Percentiles rank a stretch among this genome's conserved stretches.
phyloP scores from a whole-genome alignment of 2,329 filamentous ascomycete species.

The Ceratocystis cubensis region DNA sequence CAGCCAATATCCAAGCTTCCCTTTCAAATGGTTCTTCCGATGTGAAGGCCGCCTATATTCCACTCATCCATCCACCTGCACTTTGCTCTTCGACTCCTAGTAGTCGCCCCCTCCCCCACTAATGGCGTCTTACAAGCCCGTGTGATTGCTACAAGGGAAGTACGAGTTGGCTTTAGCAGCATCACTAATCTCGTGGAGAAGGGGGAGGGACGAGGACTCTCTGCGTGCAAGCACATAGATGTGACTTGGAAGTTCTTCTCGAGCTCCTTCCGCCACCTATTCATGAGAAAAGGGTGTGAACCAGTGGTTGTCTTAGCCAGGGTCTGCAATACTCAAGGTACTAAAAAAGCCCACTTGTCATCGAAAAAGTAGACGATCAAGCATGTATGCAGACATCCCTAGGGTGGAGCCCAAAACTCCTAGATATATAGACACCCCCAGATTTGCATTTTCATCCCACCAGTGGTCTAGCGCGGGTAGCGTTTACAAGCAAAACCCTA shows the following conservation, averaged over 20 bases:
- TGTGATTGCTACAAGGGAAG: neutral
- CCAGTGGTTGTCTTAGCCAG: neutral
- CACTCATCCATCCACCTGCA: neutral
- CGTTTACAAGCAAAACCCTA: no score
- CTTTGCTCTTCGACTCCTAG: neutral
- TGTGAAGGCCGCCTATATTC: neutral
- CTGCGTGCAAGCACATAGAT: neutral
- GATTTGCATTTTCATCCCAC: slow-evolving; percentile 9
- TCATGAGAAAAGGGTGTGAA: neutral
- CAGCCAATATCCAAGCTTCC: slow-evolving; percentile 18
- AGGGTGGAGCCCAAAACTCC: slow-evolving; percentile 1
- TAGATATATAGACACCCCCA: slow-evolving; percentile 18
- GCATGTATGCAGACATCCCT: neutral
- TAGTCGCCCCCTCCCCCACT: neutral
- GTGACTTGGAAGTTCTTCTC: neutral
- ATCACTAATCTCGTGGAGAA: neutral
- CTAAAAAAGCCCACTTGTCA: slow-evolving; percentile 1
- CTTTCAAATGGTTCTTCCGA: slow-evolving; percentile 1
- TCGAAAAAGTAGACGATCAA: slow-evolving; percentile 2
- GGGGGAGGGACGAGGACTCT: neutral
- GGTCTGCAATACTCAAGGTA: neutral
- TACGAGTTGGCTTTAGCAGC: neutral
- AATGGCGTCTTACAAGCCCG: neutral
- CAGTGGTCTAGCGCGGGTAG: neutral
- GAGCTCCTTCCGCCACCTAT: neutral